Evolutionary conservation across 345 rosid species (phyloP).

Genomic region (Turnera subulata): DNA sequence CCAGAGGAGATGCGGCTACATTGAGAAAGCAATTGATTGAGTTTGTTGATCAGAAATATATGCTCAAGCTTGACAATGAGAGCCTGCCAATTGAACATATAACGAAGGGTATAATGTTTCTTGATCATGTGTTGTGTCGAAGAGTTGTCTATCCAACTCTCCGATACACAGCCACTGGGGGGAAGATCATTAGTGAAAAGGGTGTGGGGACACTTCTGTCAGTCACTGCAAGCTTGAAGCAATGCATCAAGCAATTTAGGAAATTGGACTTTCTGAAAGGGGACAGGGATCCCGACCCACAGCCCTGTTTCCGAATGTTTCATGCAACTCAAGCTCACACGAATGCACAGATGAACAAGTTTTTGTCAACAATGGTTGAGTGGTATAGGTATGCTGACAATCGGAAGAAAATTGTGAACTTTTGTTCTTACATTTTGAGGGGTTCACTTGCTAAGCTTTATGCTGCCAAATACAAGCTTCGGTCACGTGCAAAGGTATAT

Average conservation of each 20-base stretch:
- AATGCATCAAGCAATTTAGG: constrained; percentile 89
- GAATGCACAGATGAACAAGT: constrained; percentile 92
- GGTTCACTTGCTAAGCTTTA: constrained; percentile 95
- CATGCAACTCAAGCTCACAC: constrained; percentile 97
- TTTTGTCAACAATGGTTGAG: constrained; percentile 77
- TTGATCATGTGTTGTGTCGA: constrained; percentile 91
- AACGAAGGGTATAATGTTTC: constrained; percentile 96
- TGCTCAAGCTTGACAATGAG: constrained; percentile 88
- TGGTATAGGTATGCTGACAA: constrained; percentile 93
- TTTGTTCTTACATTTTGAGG: constrained; percentile 80
- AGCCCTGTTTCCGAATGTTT: constrained; percentile 95
- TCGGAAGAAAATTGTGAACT: constrained; percentile 80
- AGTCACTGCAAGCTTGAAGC: constrained; percentile 88
- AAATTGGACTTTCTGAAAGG: constrained; percentile 82
- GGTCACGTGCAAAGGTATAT: constrained; percentile 92
- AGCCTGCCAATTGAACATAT: constrained; percentile 89
- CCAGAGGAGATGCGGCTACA: constrained; percentile 90
- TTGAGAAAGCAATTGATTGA: constrained; percentile 90
- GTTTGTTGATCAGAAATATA: constrained; percentile 85
- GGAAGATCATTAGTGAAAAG: constrained; percentile 95
- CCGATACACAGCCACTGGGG: constrained; percentile 91
- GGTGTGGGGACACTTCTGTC: constrained; percentile 98
- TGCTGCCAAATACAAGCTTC: constrained; percentile 90
- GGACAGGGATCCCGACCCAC: constrained; percentile 93
- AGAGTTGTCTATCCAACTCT: constrained; percentile 96